Percentiles rank a stretch among this genome's conserved stretches.
These are phyloP conservation scores for Ogataea populi-albae DNA, from an alignment of 805 yeast species.

Conservation along the genomic window DNA sequence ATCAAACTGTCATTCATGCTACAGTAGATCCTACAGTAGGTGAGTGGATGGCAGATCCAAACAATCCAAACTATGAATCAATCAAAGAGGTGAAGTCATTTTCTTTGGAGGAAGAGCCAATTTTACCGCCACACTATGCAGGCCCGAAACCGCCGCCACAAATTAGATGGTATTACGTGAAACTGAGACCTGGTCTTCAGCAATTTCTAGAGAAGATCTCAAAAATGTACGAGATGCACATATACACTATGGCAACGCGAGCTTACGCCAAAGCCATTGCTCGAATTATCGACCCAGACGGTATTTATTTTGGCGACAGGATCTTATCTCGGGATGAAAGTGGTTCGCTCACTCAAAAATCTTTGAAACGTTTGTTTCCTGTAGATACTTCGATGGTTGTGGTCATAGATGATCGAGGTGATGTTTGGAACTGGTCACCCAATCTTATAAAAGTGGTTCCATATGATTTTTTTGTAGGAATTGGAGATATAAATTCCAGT, in stretches of 20 bases:
- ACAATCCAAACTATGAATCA: conserved; percentile 80
- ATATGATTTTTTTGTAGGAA: conserved; percentile 93
- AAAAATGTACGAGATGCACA: conserved; percentile 79
- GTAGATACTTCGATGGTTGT: conserved; percentile 96
- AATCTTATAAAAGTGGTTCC: conserved; percentile 92
- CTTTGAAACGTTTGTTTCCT: conserved; percentile 84
- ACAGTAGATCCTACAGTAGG: conserved; percentile 97
- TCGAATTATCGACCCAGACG: conserved; percentile 85
- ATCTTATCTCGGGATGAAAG: conserved; percentile 92
- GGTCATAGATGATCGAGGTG: conserved; percentile 95
- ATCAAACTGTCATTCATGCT: conserved; percentile 96
- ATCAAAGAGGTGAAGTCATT: conserved; percentile 80
- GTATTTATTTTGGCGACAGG: conserved; percentile 83
- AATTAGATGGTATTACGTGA: conserved; percentile 87
- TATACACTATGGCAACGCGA: conserved; percentile 97
- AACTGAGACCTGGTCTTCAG: conserved; percentile 81
- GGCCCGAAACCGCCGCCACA: conserved; percentile 60
- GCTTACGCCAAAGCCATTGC: conserved; percentile 90
- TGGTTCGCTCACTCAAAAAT: conserved; percentile 87
- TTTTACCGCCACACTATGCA: conserved; percentile 53
- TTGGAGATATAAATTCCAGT: conserved; percentile 94
- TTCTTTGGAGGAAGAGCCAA: conserved; percentile 71
- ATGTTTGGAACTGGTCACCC: conserved; percentile 97
- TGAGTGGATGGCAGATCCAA: conserved; percentile 88
- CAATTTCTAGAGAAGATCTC: conserved; percentile 67